Percentiles rank a stretch among this genome's conserved stretches.
phyloP scores from a whole-genome alignment of 75 land plant genomes.

The Azolla pinnata region DNA sequence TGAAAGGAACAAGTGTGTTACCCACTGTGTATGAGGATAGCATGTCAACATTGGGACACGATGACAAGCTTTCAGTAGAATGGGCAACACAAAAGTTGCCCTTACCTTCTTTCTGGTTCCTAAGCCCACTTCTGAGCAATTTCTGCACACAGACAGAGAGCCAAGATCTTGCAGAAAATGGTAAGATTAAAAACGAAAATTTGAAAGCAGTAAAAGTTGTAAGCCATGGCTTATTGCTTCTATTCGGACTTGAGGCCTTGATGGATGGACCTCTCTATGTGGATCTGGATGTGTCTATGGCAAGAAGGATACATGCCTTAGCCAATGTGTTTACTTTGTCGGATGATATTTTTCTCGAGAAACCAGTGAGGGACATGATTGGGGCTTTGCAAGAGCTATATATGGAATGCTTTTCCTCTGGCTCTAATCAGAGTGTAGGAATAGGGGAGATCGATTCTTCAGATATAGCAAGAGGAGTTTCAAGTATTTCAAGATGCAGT shows the following conservation, averaged over 20 bases:
- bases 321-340: slow-evolving; percentile 52
- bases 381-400: slow-evolving; percentile 57
- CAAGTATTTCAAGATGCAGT: too few relatives aligned
- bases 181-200: background rate
- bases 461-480: too few relatives aligned
- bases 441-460: slow-evolving; percentile 1
- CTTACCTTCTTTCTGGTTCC: slow-evolving; percentile 79
- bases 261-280: slow-evolving; percentile 9
- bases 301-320: slow-evolving; percentile 74
- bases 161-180: background rate
- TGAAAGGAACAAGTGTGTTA: slow-evolving; percentile 15
- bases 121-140: slow-evolving; percentile 60
- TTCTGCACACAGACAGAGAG: too few relatives aligned
- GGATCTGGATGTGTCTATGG: slow-evolving; percentile 31
- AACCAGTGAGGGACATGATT: slow-evolving; percentile 37
- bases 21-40: slow-evolving; percentile 61
- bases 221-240: slow-evolving; percentile 57
- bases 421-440: slow-evolving; percentile 18
- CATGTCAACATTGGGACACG: background rate
- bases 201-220: slow-evolving; percentile 20
- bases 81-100: slow-evolving; percentile 85
- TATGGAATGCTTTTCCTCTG: slow-evolving; percentile 9
- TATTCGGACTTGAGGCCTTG: slow-evolving; percentile 65
- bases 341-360: slow-evolving; percentile 56
- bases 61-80: slow-evolving; percentile 29